A percentile compares a stretch with the other conserved stretches of the same genome.
Conservation (phyloP, 352 stramenopile species). For the Phytophthora idaei region DNA sequence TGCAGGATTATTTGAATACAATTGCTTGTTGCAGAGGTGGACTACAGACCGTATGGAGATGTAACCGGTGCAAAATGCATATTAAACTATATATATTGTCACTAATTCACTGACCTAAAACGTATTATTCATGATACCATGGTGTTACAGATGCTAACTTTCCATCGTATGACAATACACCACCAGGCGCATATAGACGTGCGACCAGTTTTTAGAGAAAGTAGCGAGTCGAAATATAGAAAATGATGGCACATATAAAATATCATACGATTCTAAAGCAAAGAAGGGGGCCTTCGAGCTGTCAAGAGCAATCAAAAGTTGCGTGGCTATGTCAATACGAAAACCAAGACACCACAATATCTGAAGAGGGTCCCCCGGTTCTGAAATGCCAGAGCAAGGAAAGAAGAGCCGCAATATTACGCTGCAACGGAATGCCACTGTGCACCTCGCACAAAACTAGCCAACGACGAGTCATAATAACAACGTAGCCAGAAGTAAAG, state of each 20-base stretch:
- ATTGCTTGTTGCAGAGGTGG: neutral
- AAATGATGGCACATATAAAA: neutral
- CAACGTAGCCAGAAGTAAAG: neutral
- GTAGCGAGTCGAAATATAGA: neutral
- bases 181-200: neutral
- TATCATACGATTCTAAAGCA: neutral
- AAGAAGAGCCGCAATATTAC: neutral
- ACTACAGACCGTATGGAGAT: neutral
- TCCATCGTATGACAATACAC: neutral
- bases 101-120: neutral
- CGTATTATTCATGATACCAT: neutral
- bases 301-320: neutral
- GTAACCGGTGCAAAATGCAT: neutral
- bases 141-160: neutral
- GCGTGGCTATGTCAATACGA: neutral
- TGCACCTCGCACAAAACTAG: neutral
- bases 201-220: neutral
- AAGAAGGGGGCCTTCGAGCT: neutral
- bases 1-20: neutral
- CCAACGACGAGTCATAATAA: neutral
- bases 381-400: neutral
- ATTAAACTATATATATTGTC: neutral
- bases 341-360: neutral
- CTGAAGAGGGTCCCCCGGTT: neutral
- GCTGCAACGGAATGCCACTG: neutral